Evolutionary conservation across 306 rosid species (phyloP), one percentile per base, ranked within the genome.

Genomic region (Neltuma alba): DNA sequence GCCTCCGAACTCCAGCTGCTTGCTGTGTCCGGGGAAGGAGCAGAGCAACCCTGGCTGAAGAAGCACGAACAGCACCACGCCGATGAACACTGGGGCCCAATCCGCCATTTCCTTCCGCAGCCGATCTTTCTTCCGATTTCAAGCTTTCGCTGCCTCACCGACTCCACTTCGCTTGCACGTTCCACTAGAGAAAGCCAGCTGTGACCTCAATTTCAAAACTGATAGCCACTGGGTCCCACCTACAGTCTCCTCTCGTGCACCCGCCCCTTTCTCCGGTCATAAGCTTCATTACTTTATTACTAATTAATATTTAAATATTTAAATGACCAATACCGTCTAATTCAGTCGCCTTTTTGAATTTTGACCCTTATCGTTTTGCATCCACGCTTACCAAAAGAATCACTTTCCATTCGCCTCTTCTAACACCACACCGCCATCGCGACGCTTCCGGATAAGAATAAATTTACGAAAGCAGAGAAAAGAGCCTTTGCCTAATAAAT

Each of bases 81-180:
- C 99, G 13, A 95, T 84, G 31, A 95, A n/a, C n/a, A 95, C 96
- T 0, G 98, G 97, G 1, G 89, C 98, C 99, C 99, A 93, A 81
- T 95, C 99, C n/a, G 93, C 87, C 99, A 95, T 94, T 76, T 71
- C 33, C 16, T 42, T 27, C 34, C 14, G 0, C 30, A 10, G 18
- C n/a, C 40, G 67, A 7, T 31, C 68, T 6, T 31, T 31, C 0
- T 13, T 1, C 34, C 8, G 5, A 27, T 58, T 58, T 10, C 62
- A 21, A 5, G 57, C 10, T 48, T 20, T 52, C 4, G 27, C 58
- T 20, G 25, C 58, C 18, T 55, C 64, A 57, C 31, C 63, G 31
- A 23, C 15, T 57, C 64, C 34, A 25, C 64, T 58, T 58, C 34
- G 7, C 64, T 2, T 58, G 64, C 34, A 58, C 64, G 64, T 25